Percentiles rank a stretch among this genome's conserved stretches.
Conservation (phyloP, 176 grass and related monocot species). For the Miscanthus lutarioriparius region DNA sequence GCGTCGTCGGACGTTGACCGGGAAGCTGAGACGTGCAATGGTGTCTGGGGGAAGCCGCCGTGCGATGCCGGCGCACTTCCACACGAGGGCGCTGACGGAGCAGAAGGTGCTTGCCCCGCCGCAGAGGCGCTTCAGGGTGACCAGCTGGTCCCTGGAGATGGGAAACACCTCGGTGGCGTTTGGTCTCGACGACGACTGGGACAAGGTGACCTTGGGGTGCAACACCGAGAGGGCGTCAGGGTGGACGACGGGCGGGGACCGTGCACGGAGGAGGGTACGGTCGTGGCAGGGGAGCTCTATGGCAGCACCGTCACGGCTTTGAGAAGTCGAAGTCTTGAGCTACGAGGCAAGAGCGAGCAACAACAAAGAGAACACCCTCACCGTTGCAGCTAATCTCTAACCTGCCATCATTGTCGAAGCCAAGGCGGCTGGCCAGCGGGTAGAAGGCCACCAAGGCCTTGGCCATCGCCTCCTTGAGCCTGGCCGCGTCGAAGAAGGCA, state of each 20-base stretch:
- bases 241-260: too few species aligned
- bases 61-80: conserved; percentile 30
- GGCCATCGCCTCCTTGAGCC: background rate
- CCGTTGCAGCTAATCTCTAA: background rate
- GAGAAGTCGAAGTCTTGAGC: background rate
- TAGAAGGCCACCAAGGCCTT: background rate
- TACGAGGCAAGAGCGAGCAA: background rate
- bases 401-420: background rate
- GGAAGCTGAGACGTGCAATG: conserved; percentile 11
- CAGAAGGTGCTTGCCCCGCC: conserved; percentile 28
- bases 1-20: background rate
- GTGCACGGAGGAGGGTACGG: too few species aligned
- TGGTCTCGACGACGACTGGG: background rate
- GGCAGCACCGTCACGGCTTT: background rate
- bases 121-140: conserved; percentile 12
- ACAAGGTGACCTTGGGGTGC: background rate
- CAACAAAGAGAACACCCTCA: background rate
- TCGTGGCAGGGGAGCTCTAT: too few species aligned
- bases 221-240: background rate
- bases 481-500: background rate
- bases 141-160: conserved; percentile 28
- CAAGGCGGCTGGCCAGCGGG: background rate
- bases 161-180: background rate
- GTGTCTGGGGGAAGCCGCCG: background rate
- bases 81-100: conserved; percentile 27